Base-by-base conservation (phyloP, 139 green algal species). In the Zygnema cylindricum region DNA sequence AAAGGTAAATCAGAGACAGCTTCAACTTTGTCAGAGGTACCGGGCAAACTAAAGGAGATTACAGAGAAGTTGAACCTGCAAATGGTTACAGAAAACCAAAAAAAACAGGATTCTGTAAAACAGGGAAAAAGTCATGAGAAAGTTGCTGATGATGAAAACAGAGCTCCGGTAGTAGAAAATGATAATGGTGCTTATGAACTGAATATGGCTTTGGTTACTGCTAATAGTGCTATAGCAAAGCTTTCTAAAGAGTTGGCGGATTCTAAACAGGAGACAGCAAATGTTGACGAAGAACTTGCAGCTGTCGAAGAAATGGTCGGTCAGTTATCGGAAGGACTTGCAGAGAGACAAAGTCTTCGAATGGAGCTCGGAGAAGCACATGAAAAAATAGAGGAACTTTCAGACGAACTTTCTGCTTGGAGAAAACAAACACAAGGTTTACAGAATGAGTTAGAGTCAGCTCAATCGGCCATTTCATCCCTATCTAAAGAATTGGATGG, bases 281-380 rank as follows among this genome's bases (percentile, higher is more conserved):
- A 43, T n/a, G 78, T 85, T 55, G 78, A 85, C 21, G 38, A 33
- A 35, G 78, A 85, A 33, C 78, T 85, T 22, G 78, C 78, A 38
- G 78, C 78, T 38, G 78, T 85, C 40, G 78, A 85, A 41, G 78
- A 85, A 23, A 85, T 85, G 78, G 78, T 85, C 2, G 21, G 69
- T 22, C 78, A 85, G 78, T 63, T 85, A 35, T 76, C 78, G 22
- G 78, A 85, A 38, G 69, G 78, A 38, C 78, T 85, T 55, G 78
- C 78, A 22, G 78, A 85, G n/a, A 85, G 69, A 41, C 40, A 85
- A 41, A 43, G 39, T 55, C 69, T 85, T 41, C 35, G 78, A 55
- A 25, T 25, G 30, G 78, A 85, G 78, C 36, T 69, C 35, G 78
- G 40, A 39, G 39, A 39, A n/a, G 78, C 36, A 22, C 40, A 33